Evolutionary conservation across 176 grass and related monocot species (phyloP), one percentile per base, ranked within the genome.

Genomic region (Otatea glauca): DNA sequence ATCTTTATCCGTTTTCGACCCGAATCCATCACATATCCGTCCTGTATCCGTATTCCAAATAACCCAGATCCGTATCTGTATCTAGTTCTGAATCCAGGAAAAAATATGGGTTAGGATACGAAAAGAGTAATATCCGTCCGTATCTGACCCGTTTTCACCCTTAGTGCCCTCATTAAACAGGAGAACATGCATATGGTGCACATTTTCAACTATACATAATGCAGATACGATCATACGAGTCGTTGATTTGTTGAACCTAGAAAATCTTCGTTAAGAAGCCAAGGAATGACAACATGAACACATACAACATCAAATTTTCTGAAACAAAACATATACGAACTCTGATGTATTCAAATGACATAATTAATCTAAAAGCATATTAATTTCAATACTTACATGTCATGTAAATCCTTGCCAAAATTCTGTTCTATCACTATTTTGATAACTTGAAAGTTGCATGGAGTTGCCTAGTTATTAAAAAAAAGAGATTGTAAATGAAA

Each of bases 391-490:
- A 83, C 88, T 92, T 93, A 98, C 96, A 95, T 88, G 64, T 86
- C 88, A 82, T 88, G 84, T 81, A 98, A 87, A 87, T 93, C 64
- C 70, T 64, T 95, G 61, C 89, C 91, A 71, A 95, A 86, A 65
- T 93, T 92, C 43, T 80, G 61, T 66, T 92, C 85, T 84, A 98
- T 83, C 55, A 93, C 91, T 77, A 59, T 43, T 93, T 93, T 94
- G 72, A 95, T 93, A 82, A 90, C 91, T 74, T 87, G 74, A 88
- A 95, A 95, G 64, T 90, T 86, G 62, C 78, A 92, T 81, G 96
- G 89, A 77, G 54, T 92, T 80, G 92, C 92, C 92, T 98, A 69
- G 41, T 79, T 39, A 86, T 81, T 76, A 74, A 5, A 78, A 76
- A 65, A 67, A 84, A 50, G 48, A 50, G 48, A 18, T 81, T 63